Percentiles rank a stretch among this genome's conserved stretches.
These are phyloP conservation scores for Puccinia coronata DNA, from an alignment of 1,284 basidiomycete genomes.

Conservation along the genomic window DNA sequence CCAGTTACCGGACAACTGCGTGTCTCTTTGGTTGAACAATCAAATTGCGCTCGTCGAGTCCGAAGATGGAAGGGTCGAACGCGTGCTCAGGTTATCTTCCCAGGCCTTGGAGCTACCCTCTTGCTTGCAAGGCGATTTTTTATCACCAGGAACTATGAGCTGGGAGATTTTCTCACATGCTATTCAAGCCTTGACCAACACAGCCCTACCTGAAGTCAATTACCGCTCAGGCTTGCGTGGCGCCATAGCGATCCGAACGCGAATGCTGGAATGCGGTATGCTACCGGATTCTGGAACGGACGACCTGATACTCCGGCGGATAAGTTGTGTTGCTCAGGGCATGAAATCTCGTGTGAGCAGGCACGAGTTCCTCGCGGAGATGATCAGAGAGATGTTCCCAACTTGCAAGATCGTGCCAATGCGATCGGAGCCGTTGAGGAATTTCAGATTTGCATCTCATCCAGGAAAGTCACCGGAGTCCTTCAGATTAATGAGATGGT, in stretches of 20 bases:
- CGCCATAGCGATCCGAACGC: constrained; percentile 25
- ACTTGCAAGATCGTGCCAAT: constrained; percentile 35
- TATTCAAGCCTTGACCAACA: constrained; percentile 29
- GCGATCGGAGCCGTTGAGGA: constrained; percentile 8
- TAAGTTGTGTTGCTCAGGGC: constrained; percentile 24
- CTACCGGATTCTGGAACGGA: constrained; percentile 27
- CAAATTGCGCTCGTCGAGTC: constrained; percentile 38
- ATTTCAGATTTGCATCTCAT: constrained; percentile 37
- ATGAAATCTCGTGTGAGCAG: constrained; percentile 16
- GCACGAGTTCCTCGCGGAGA: constrained; percentile 13
- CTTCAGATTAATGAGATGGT: constrained; percentile 45
- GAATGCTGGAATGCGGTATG: constrained; percentile 31
- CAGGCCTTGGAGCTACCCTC: constrained; percentile 2
- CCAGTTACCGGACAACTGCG: background rate
- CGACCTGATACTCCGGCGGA: constrained; percentile 34
- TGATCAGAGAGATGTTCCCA: constrained; percentile 32
- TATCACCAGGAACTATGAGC: background rate
- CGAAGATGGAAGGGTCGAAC: constrained; percentile 39
- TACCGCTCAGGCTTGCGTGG: constrained; percentile 3
- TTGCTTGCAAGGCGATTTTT: background rate
- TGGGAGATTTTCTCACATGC: constrained; percentile 32
- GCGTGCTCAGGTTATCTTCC: constrained; percentile 13
- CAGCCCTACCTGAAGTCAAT: background rate
- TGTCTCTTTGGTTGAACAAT: constrained; percentile 24
- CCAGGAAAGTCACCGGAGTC: constrained; percentile 46